Percentiles rank a stretch among this genome's conserved stretches.
Conservation (phyloP, 352 stramenopile species). For the Elongisporangium senticosum region DNA sequence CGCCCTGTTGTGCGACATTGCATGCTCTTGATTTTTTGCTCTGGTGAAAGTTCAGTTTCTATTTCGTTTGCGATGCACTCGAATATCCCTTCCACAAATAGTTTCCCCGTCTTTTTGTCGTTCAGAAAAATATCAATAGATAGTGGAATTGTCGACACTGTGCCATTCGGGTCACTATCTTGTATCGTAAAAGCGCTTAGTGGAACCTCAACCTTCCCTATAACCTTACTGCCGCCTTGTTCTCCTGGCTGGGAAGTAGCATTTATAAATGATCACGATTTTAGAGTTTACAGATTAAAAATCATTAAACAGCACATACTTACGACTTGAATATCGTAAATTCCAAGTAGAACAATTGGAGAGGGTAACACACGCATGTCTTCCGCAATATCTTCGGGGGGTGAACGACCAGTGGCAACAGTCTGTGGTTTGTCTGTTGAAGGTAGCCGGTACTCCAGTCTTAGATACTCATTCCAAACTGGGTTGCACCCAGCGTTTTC, state of each 20-base stretch:
- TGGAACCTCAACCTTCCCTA: slow-evolving; percentile 37
- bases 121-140: slow-evolving; percentile 23
- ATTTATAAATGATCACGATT: neutral
- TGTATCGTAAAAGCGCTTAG: slow-evolving; percentile 26
- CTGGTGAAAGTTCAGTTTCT: neutral
- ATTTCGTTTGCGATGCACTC: slow-evolving; percentile 21
- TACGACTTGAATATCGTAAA: slow-evolving; percentile 56
- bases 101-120: slow-evolving; percentile 24
- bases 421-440: neutral
- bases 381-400: neutral
- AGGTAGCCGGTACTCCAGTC: slow-evolving; percentile 34
- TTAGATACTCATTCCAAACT: slow-evolving; percentile 49
- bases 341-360: slow-evolving; percentile 30
- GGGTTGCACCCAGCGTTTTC: slow-evolving; percentile 31
- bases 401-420: neutral
- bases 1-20: slow-evolving; percentile 10
- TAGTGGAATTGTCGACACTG: slow-evolving; percentile 14
- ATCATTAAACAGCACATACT: slow-evolving; percentile 4
- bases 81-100: slow-evolving; percentile 36
- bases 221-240: slow-evolving; percentile 19
- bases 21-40: neutral
- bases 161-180: slow-evolving; percentile 1
- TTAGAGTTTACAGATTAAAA: neutral
- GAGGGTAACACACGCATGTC: slow-evolving; percentile 14
- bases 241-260: slow-evolving; percentile 37